A percentile compares a stretch with the other conserved stretches of the same genome.
phyloP scores from a whole-genome alignment of 257 asterid species.

The Nicotiana paniculata region DNA sequence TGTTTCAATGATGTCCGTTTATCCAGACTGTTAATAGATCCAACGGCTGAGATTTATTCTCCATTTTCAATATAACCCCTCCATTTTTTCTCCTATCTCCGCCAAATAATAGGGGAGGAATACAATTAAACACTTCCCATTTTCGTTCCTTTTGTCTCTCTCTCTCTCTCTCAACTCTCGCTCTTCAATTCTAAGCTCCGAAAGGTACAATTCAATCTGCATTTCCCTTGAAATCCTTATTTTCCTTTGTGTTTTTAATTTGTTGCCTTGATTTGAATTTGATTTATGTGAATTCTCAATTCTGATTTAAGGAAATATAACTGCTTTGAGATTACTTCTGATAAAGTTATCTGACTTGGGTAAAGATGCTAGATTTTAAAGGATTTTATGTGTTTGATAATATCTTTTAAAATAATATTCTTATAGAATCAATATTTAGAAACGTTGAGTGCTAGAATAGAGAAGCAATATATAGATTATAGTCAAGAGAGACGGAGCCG shows the following conservation, averaged over 20 bases:
- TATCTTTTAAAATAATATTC: neutral
- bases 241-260: neutral
- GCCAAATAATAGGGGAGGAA: neutral
- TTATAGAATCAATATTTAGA: neutral
- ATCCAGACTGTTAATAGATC: constrained; percentile 17
- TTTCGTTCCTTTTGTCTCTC: neutral
- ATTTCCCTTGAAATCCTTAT: neutral
- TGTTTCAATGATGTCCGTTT: constrained; percentile 19
- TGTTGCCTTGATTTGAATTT: neutral
- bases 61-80: constrained; percentile 18
- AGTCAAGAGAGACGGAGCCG: no score
- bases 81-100: neutral
- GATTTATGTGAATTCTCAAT: neutral
- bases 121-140: neutral
- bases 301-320: neutral
- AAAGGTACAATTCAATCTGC: neutral
- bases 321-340: neutral
- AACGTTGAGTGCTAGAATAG: neutral
- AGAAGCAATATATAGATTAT: neutral
- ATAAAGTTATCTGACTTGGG: neutral
- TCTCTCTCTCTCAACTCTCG: neutral
- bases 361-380: neutral
- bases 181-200: neutral
- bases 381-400: neutral
- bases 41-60: constrained; percentile 14